Base-by-base conservation (phyloP, 768 basidiomycete genomes). In the Candolleomyces eurysporus region DNA sequence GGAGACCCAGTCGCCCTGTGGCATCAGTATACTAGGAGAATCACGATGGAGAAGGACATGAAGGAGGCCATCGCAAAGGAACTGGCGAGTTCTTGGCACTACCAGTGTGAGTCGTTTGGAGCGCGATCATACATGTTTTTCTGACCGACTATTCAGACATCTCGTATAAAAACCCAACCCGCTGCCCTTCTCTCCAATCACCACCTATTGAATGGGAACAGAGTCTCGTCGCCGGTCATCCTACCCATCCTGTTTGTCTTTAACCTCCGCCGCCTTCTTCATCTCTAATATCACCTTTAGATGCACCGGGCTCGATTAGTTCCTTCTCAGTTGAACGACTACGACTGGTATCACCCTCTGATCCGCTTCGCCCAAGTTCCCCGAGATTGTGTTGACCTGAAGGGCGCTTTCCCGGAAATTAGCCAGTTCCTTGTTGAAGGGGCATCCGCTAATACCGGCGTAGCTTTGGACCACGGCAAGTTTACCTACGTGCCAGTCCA, bases 201-300 rank as follows among this genome's bases (percentile, higher is more conserved):
- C 55, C 76, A 9, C 70, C 79, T 3, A 82, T 84, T 57, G 73
- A 80, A 64, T 86, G 83, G 81, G 84, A 86, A 65, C 84, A 86
- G 66, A 83, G 82, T 64, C 74, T 86, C 17, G 78, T 85, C 10
- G 79, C 81, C 17, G 84, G 84, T 2, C 84, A 86, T 68, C 84
- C 84, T 22, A 85, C 84, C 0, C 84, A 86, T 63, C 84, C 84
- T 14, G 84, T 84, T 65, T 53, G 75, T 70, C 7, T 32, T 51
- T 45, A 30, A 48, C 30, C 14, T 48, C 19, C 11, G 42, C 49
- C 39, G 40, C 21, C 55, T 46, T 30, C 21, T 53, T 55, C 40
- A 1, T 40, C 36, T 43, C 63, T 42, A 43, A 30, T 43, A 36
- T 21, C 32, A 13, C 26, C 48, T 50, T 36, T 49, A 85, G 84